These are phyloP conservation scores for Linnemannia hyalina DNA, from an alignment of 192 early-diverging fungal species.

Conservation along the genomic window DNA sequence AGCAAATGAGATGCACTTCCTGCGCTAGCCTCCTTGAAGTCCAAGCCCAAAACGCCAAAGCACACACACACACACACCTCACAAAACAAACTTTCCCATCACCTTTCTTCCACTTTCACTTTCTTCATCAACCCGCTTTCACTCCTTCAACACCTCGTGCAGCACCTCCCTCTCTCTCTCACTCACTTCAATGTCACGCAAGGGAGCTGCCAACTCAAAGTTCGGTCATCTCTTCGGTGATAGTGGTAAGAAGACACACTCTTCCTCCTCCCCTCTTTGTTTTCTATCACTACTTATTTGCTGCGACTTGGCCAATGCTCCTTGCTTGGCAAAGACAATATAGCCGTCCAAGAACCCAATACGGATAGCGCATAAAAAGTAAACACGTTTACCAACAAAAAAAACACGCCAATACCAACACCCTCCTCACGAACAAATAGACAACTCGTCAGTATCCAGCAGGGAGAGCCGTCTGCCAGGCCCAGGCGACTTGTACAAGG, in stretches of 20 bases:
- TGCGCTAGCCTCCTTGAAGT: neutral
- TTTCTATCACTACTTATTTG: too few species aligned
- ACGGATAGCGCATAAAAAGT: neutral
- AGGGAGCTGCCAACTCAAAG: conserved; percentile 45
- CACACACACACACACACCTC: neutral
- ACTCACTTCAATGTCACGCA: conserved; percentile 36
- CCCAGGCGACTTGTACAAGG: conserved; percentile 45
- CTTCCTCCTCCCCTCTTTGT: neutral
- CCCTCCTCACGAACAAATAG: neutral
- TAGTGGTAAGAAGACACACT: conserved; percentile 23
- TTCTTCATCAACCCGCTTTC: neutral
- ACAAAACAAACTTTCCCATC: conserved; percentile 3
- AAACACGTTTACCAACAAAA: neutral
- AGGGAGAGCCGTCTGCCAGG: conserved; percentile 33
- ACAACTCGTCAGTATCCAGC: conserved; percentile 23
- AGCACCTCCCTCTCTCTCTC: neutral
- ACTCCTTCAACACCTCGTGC: neutral
- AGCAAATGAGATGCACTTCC: neutral
- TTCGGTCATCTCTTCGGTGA: conserved; percentile 58
- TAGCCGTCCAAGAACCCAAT: neutral
- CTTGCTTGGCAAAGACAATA: too few species aligned
- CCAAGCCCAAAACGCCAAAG: neutral
- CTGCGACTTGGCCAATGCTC: too few species aligned
- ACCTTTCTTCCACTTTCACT: neutral
- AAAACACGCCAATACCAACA: neutral